phyloP scores from a whole-genome alignment of 2,329 filamentous ascomycete genomes.

The Aspergillus floridensis region DNA sequence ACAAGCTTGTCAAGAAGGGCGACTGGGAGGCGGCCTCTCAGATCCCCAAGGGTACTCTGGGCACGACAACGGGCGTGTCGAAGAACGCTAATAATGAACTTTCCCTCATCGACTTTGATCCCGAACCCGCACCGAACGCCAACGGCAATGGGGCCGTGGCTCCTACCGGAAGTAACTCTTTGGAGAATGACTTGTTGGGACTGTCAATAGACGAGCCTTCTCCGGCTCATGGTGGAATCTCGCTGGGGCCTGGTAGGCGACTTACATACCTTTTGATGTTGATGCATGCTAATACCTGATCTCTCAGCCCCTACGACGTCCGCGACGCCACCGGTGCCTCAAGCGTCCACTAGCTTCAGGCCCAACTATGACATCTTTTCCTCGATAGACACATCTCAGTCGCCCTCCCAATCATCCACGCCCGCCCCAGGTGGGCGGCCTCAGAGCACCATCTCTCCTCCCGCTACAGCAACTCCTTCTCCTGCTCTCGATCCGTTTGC shows the following conservation, averaged over 20 bases:
- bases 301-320: constrained; percentile 33
- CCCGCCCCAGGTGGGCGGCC: constrained; percentile 45
- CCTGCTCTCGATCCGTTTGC: constrained; percentile 60
- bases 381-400: constrained; percentile 48
- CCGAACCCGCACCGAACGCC: constrained; percentile 50
- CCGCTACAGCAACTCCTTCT: constrained; percentile 35
- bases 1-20: constrained; percentile 93
- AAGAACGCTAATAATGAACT: constrained; percentile 73
- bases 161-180: constrained; percentile 57
- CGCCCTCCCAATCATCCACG: constrained; percentile 50
- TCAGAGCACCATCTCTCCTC: constrained; percentile 22
- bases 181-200: constrained; percentile 89
- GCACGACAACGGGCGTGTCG: constrained; percentile 62
- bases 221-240: constrained; percentile 79
- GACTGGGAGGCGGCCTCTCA: constrained; percentile 79
- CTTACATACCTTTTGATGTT: constrained; percentile 31
- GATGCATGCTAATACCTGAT: constrained; percentile 26
- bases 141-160: constrained; percentile 45
- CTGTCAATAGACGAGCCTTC: constrained; percentile 72
- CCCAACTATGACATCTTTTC: constrained; percentile 59
- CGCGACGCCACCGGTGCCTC: constrained; percentile 35
- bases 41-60: constrained; percentile 77
- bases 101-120: constrained; percentile 86
- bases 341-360: constrained; percentile 48
- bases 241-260: constrained; percentile 68